Percentiles rank a stretch among this genome's conserved stretches.
phyloP scores from a whole-genome alignment of 129 eudicot species.

The Artemisia argyi region DNA sequence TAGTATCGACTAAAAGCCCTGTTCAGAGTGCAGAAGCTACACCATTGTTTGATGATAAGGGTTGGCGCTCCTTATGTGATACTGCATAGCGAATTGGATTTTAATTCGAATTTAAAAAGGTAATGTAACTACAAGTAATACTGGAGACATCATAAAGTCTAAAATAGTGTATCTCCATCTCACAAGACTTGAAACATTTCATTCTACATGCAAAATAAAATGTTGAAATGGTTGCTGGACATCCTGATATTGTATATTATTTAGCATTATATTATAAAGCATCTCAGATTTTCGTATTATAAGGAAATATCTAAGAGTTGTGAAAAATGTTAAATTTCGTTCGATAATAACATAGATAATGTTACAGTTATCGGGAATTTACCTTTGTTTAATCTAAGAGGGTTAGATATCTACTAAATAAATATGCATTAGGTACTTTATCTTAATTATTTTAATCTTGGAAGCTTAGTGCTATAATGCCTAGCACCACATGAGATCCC shows the following conservation, averaged over 20 bases:
- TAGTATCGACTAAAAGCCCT: slow-evolving; percentile 85
- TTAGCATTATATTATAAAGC: background rate
- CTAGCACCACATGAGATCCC: no score
- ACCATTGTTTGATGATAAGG: slow-evolving; percentile 66
- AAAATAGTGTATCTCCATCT: background rate
- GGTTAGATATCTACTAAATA: background rate
- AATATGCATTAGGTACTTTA: no score
- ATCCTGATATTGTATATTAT: background rate
- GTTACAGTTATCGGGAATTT: background rate
- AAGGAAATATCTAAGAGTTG: background rate
- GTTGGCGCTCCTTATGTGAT: slow-evolving; percentile 78
- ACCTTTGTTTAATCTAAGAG: background rate
- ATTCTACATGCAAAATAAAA: background rate
- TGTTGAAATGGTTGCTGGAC: background rate
- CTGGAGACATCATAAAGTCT: background rate
- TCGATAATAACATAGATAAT: background rate
- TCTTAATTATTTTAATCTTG: no score
- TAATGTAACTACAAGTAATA: background rate
- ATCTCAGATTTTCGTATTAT: background rate
- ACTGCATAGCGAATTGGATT: slow-evolving; percentile 38
- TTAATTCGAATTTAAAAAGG: background rate
- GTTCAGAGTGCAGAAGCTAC: slow-evolving; percentile 47
- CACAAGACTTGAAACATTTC: background rate
- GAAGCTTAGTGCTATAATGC: no score
- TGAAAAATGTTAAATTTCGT: background rate